Evolutionary conservation across 2,329 filamentous ascomycete species (phyloP).

Genomic region (Fusarium fujikuroi): DNA sequence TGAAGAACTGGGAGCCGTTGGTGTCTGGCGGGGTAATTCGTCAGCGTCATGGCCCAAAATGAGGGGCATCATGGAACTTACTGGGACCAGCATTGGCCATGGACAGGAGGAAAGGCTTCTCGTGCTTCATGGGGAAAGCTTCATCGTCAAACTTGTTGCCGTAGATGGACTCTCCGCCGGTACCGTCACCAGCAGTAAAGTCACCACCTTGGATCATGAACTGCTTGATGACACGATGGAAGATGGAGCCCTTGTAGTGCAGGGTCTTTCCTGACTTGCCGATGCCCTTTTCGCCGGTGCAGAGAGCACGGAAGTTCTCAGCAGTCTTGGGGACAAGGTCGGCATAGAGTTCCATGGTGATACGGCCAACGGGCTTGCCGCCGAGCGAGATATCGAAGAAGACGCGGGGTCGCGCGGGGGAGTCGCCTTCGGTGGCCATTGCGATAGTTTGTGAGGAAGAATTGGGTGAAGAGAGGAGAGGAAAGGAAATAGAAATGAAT

Average conservation of each 20-base stretch:
- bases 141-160: conserved; percentile 97
- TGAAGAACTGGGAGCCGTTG: conserved; percentile 98
- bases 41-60: conserved; percentile 8
- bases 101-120: conserved; percentile 90
- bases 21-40: conserved; percentile 66
- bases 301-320: conserved; percentile 94
- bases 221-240: conserved; percentile 97
- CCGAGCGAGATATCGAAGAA: conserved; percentile 94
- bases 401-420: conserved; percentile 76
- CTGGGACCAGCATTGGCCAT: conserved; percentile 98
- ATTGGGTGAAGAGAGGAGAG: neutral
- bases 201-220: conserved; percentile 98
- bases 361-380: conserved; percentile 75
- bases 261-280: conserved; percentile 86
- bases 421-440: conserved; percentile 56
- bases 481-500: neutral
- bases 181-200: conserved; percentile 94
- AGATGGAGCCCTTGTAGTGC: conserved; percentile 90
- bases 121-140: conserved; percentile 92
- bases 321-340: conserved; percentile 90
- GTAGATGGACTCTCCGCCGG: conserved; percentile 96
- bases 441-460: conserved; percentile 9
- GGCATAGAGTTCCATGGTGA: conserved; percentile 85
- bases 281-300: conserved; percentile 91
- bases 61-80: conserved; percentile 52